Evolutionary conservation across 495 filamentous ascomycete genomes (phyloP).

Genomic region (Xylaria flabelliformis): DNA sequence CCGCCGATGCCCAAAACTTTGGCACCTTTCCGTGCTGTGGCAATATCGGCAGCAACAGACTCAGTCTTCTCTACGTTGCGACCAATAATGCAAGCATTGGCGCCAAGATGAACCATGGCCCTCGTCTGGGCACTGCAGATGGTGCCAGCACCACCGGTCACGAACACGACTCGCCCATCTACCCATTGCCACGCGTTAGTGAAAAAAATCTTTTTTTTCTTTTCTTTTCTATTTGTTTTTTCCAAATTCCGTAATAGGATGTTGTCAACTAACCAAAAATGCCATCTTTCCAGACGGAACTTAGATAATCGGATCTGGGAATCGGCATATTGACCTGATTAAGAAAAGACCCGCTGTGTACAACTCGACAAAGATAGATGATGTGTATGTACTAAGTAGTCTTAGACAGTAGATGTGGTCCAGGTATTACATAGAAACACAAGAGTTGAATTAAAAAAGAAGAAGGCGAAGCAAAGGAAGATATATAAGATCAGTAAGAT

Average conservation of each 20-base stretch:
- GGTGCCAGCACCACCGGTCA: conserved; percentile 91
- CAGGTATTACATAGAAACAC: neutral
- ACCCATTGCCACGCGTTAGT: conserved; percentile 28
- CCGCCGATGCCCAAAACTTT: conserved; percentile 85
- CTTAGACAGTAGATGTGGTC: neutral
- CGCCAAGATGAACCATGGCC: conserved; percentile 88
- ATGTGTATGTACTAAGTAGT: neutral
- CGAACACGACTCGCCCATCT: conserved; percentile 92
- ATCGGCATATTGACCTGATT: conserved; percentile 62
- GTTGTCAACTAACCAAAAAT: conserved; percentile 69
- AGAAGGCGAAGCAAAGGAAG: neutral
- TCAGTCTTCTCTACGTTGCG: conserved; percentile 91
- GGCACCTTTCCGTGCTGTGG: conserved; percentile 73
- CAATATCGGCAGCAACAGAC: conserved; percentile 77
- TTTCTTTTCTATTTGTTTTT: too few relatives aligned
- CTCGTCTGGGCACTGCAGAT: conserved; percentile 95
- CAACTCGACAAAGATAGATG: conserved; percentile 11
- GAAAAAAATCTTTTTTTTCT: neutral
- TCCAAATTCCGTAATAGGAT: too few relatives aligned
- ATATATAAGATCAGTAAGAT: conserved; percentile 9
- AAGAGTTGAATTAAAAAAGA: neutral
- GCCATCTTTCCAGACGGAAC: conserved; percentile 81
- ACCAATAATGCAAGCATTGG: conserved; percentile 91
- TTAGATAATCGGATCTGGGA: conserved; percentile 75
- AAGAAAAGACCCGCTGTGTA: conserved; percentile 11